Evolutionary conservation across 2,329 filamentous ascomycete species (phyloP).

Genomic region (Aspergillus novofumigatus): DNA sequence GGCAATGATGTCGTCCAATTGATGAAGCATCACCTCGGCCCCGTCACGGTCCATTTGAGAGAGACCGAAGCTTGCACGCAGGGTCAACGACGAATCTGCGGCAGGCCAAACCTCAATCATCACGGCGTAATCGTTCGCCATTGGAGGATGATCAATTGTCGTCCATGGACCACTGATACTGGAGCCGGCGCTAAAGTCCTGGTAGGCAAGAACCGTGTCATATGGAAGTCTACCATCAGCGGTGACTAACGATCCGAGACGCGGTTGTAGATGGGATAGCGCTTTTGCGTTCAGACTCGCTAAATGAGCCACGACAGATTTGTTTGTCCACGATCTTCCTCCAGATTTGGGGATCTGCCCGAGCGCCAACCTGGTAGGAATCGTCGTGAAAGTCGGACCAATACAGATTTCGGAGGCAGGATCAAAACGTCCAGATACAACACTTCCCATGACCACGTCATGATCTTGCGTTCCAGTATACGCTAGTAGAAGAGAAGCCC

Average conservation of each 20-base stretch:
- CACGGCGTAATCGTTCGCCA: conserved; percentile 30
- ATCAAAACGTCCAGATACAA: conserved; percentile 29
- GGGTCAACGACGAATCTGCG: conserved; percentile 17
- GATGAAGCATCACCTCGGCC: conserved; percentile 23
- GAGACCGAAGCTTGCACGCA: conserved; percentile 27
- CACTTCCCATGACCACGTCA: conserved; percentile 33
- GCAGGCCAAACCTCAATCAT: conserved; percentile 30
- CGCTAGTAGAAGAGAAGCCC: conserved; percentile 29
- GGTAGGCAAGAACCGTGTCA: conserved; percentile 34
- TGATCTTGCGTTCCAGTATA: conserved; percentile 31
- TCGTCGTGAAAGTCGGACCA: conserved; percentile 33
- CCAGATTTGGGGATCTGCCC: conserved; percentile 10
- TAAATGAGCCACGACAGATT: conserved; percentile 21
- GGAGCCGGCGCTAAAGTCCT: conserved; percentile 25
- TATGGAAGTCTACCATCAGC: conserved; percentile 28
- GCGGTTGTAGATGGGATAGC: conserved; percentile 21
- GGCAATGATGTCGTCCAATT: conserved; percentile 23
- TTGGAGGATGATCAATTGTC: conserved; percentile 19
- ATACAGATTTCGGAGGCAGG: conserved; percentile 22
- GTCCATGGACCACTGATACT: conserved; percentile 14
- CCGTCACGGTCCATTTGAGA: conserved; percentile 18
- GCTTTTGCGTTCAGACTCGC: conserved; percentile 20
- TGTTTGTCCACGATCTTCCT: conserved; percentile 16
- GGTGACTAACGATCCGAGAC: conserved; percentile 19
- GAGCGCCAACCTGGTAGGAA: conserved; percentile 29